These are phyloP conservation scores for Penicillium sp. DNA, from an alignment of 2,329 filamentous ascomycete genomes.

Conservation along the genomic window DNA sequence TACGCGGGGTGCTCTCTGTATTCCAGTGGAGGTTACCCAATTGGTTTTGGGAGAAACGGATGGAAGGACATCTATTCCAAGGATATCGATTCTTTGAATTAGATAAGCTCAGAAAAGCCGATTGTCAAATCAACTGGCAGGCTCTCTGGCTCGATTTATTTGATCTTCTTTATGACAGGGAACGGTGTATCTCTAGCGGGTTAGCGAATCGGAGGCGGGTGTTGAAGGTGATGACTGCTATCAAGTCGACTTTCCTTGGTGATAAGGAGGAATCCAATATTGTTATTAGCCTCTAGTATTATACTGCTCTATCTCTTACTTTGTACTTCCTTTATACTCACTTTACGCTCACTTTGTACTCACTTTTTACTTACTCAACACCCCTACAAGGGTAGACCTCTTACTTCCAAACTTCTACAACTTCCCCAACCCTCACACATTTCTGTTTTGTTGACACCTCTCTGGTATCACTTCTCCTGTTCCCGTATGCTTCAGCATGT, in stretches of 20 bases:
- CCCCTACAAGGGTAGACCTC: too few relatives aligned
- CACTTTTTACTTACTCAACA: too few relatives aligned
- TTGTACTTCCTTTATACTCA: too few relatives aligned
- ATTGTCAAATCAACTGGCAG: slow-evolving; percentile 1
- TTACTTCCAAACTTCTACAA: too few relatives aligned
- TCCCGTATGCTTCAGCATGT: too few relatives aligned
- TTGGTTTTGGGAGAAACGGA: slow-evolving; percentile 4
- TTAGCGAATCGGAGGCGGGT: not conserved
- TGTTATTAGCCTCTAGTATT: too few relatives aligned
- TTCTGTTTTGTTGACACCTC: too few relatives aligned
- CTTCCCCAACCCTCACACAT: too few relatives aligned
- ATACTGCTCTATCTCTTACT: too few relatives aligned
- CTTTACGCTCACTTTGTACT: too few relatives aligned
- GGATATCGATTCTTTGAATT: slow-evolving; percentile 4
- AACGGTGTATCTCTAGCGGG: not conserved
- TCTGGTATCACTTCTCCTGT: too few relatives aligned
- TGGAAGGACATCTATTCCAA: slow-evolving; percentile 2
- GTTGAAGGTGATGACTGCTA: not conserved
- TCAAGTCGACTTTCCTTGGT: slow-evolving; percentile 24
- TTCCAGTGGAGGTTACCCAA: slow-evolving; percentile 5
- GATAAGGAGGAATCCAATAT: too few relatives aligned
- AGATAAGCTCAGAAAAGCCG: not conserved
- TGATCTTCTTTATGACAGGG: slow-evolving; percentile 2
- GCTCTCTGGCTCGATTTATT: slow-evolving; percentile 3
- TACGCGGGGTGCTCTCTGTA: slow-evolving; percentile 1